These are phyloP conservation scores for Neofusicoccum kwambonambiense DNA, from an alignment of 2,329 filamentous ascomycete species.

Conservation along the genomic window DNA sequence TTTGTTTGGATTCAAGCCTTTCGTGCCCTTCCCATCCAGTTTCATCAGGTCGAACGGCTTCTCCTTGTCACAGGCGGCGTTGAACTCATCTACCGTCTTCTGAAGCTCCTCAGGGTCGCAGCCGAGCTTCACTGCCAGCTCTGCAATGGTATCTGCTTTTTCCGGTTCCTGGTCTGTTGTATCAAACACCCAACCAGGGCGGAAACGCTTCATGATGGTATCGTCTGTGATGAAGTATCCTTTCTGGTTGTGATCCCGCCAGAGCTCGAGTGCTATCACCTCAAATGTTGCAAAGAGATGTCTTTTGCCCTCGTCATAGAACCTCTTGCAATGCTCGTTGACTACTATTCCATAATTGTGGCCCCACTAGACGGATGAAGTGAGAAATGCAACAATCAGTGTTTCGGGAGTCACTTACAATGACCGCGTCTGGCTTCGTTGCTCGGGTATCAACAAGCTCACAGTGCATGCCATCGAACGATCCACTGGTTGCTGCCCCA, in stretches of 20 bases:
- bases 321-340: constrained; percentile 41
- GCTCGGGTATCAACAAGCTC: constrained; percentile 44
- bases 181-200: constrained; percentile 45
- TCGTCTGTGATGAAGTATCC: constrained; percentile 44
- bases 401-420: constrained; percentile 16
- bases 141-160: constrained; percentile 40
- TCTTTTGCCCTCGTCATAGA: constrained; percentile 39
- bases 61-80: constrained; percentile 38
- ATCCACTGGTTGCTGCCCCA: constrained; percentile 41
- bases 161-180: constrained; percentile 44
- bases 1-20: constrained; percentile 38
- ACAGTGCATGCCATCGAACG: constrained; percentile 44
- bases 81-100: constrained; percentile 42
- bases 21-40: constrained; percentile 42
- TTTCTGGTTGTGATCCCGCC: constrained; percentile 42
- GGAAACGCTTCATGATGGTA: constrained; percentile 43
- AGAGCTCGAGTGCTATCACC: constrained; percentile 43
- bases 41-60: constrained; percentile 44
- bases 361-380: constrained; percentile 28
- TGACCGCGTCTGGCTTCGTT: constrained; percentile 42
- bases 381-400: background rate
- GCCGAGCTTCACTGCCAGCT: constrained; percentile 40
- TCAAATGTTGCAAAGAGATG: constrained; percentile 47
- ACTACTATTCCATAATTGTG: constrained; percentile 48
- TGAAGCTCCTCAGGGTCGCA: constrained; percentile 37